phyloP scores from a whole-genome alignment of 2,329 filamentous ascomycete genomes.

The Elsinoe australis region DNA sequence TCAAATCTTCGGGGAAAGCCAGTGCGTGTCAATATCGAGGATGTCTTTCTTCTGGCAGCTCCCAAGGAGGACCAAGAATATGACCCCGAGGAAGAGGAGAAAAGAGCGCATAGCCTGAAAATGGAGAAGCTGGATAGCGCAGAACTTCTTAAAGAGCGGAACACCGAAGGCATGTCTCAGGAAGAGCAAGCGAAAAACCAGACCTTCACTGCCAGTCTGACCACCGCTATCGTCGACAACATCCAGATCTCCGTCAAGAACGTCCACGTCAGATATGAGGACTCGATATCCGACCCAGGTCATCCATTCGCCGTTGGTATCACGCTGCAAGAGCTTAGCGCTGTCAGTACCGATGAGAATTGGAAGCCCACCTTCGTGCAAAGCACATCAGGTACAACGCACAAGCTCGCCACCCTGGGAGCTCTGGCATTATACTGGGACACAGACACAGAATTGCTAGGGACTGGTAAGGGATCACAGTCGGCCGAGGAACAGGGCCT shows the following conservation, averaged over 20 bases:
- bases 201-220: slow-evolving; percentile 90
- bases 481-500: slow-evolving; percentile 53
- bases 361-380: slow-evolving; percentile 97
- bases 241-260: slow-evolving; percentile 97
- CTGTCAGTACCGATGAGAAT: slow-evolving; percentile 86
- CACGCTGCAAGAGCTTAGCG: slow-evolving; percentile 92
- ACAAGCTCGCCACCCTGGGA: slow-evolving; percentile 87
- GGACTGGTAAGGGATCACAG: slow-evolving; percentile 67
- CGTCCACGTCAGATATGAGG: slow-evolving; percentile 96
- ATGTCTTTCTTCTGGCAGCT: slow-evolving; percentile 91
- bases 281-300: slow-evolving; percentile 87
- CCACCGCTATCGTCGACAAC: slow-evolving; percentile 97
- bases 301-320: slow-evolving; percentile 91
- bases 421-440: slow-evolving; percentile 97
- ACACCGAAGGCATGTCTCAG: slow-evolving; percentile 82
- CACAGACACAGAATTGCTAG: slow-evolving; percentile 78
- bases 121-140: slow-evolving; percentile 98
- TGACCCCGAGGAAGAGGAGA: slow-evolving; percentile 84
- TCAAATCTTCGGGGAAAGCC: slow-evolving; percentile 92
- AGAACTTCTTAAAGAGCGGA: slow-evolving; percentile 85
- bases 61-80: slow-evolving; percentile 94
- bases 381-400: slow-evolving; percentile 69
- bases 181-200: slow-evolving; percentile 97
- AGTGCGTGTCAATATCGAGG: slow-evolving; percentile 89
- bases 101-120: slow-evolving; percentile 81